Evolutionary conservation across 352 stramenopile genomes (phyloP).

Genomic region (Pythium aphanidermatum): DNA sequence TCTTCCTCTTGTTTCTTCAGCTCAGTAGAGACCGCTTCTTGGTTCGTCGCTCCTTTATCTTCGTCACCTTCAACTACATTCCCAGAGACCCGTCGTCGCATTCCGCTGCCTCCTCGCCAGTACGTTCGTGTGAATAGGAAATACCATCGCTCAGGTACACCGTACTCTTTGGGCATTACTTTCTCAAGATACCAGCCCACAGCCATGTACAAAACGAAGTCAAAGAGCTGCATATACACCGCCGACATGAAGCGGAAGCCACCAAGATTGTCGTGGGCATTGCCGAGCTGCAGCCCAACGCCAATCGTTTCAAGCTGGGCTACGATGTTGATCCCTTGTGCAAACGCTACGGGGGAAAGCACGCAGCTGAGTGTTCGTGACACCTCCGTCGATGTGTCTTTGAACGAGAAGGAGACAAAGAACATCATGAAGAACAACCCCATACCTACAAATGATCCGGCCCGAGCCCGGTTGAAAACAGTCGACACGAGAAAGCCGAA

Average conservation of each 20-base stretch:
- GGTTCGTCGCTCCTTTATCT: constrained; percentile 26
- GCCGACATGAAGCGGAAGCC: constrained; percentile 52
- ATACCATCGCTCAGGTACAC: constrained; percentile 84
- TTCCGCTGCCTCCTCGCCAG: constrained; percentile 34
- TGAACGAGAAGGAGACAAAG: constrained; percentile 76
- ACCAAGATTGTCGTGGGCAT: constrained; percentile 27
- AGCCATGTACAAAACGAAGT: constrained; percentile 83
- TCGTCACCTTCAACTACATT: constrained; percentile 25
- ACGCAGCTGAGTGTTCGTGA: constrained; percentile 30
- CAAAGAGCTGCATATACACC: constrained; percentile 85
- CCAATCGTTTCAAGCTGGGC: constrained; percentile 46
- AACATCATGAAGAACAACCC: constrained; percentile 74
- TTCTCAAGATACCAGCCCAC: constrained; percentile 88
- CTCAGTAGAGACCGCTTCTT: constrained; percentile 29
- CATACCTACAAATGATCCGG: constrained; percentile 67
- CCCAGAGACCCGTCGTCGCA: not conserved
- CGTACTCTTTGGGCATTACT: constrained; percentile 92
- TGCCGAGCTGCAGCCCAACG: constrained; percentile 33
- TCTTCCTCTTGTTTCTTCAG: constrained; percentile 47
- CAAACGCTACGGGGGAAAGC: constrained; percentile 62
- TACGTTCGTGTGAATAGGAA: constrained; percentile 76
- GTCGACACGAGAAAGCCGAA: constrained; percentile 72
- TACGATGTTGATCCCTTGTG: constrained; percentile 63
- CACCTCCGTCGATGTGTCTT: constrained; percentile 28
- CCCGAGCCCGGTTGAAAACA: constrained; percentile 47